Evolutionary conservation across 805 yeast species (phyloP).

Genomic region (Lachancea sp.): DNA sequence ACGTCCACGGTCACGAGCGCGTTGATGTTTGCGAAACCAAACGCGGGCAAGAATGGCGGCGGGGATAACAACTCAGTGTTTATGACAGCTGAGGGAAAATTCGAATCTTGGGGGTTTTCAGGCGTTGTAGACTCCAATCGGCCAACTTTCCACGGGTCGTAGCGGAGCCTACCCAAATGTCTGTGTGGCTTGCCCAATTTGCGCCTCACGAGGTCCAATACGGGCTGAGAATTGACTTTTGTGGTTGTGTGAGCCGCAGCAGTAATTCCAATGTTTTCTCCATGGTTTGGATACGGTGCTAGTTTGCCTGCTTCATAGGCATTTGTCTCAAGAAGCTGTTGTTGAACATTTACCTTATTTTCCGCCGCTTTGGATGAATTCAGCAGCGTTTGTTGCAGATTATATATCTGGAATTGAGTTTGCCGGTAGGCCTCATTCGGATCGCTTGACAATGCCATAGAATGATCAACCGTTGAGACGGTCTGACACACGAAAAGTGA

Average conservation of each 20-base stretch:
- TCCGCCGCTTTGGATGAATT: slow-evolving; percentile 18
- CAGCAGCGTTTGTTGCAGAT: slow-evolving; percentile 30
- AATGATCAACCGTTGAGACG: not conserved
- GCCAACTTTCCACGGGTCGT: slow-evolving; percentile 20
- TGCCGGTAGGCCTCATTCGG: slow-evolving; percentile 23
- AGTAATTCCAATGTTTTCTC: not conserved
- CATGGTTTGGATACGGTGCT: no score
- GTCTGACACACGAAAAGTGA: no score
- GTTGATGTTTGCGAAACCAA: slow-evolving; percentile 18
- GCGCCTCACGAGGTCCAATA: slow-evolving; percentile 12
- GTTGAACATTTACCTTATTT: not conserved
- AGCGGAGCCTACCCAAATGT: slow-evolving; percentile 16
- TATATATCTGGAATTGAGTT: slow-evolving; percentile 30
- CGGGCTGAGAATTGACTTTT: slow-evolving; percentile 12
- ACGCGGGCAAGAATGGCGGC: slow-evolving; percentile 25
- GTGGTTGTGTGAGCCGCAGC: not conserved
- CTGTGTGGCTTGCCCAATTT: slow-evolving; percentile 14
- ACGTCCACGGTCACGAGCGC: slow-evolving; percentile 19
- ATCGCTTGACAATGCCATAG: slow-evolving; percentile 8
- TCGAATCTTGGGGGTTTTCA: not conserved
- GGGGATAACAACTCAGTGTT: slow-evolving; percentile 14
- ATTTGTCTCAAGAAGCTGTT: not conserved
- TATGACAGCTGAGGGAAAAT: not conserved
- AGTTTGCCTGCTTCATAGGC: not conserved
- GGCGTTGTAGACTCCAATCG: not conserved